Evolutionary conservation across 108 stramenopile genomes (phyloP), one percentile per base, ranked within the genome.

Genomic region (Tribonema minus): DNA sequence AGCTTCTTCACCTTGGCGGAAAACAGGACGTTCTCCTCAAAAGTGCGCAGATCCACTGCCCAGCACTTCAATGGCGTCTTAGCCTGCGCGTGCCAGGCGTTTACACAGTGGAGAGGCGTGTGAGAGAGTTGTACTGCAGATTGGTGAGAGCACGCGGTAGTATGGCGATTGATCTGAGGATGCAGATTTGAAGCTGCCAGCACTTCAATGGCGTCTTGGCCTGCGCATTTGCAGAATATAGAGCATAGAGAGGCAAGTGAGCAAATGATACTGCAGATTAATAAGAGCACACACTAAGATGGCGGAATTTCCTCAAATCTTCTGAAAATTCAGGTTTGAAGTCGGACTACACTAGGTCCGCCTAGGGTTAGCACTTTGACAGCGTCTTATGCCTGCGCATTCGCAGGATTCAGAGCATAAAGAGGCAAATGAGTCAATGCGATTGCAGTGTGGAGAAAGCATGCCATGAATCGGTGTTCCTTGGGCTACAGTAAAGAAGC

Each of bases 361-460:
- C n/a, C n/a, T n/a, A n/a, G n/a, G n/a, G n/a, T 80, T 71, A 89
- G 46, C 84, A 83, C 70, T 71, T 64, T 67, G 87, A 61, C 37
- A 31, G 29, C 5, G 9, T 9, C 28, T 75, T 75, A 5, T n/a
- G 63, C 34, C 35, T 66, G 26, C 34, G 87, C n/a, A n/a, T n/a
- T n/a, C n/a, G n/a, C n/a, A n/a, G n/a, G n/a, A n/a, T n/a, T n/a
- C n/a, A 76, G 15, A 85, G 78, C 9, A 86, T 85, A 2, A 82
- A 81, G 41, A 54, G 20, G 46, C 46, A 54, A 15, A 54, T 20
- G 20, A n/a, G n/a, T n/a, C n/a, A n/a, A n/a, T n/a, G n/a, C 15
- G 9, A 20, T 15, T 54, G 35, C 36, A 84, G 0, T n/a, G n/a
- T n/a, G n/a, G n/a, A n/a, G n/a, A n/a, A n/a, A n/a, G n/a, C n/a